Conservation (phyloP, 495 filamentous ascomycete genomes). For the Poronia punctata region DNA sequence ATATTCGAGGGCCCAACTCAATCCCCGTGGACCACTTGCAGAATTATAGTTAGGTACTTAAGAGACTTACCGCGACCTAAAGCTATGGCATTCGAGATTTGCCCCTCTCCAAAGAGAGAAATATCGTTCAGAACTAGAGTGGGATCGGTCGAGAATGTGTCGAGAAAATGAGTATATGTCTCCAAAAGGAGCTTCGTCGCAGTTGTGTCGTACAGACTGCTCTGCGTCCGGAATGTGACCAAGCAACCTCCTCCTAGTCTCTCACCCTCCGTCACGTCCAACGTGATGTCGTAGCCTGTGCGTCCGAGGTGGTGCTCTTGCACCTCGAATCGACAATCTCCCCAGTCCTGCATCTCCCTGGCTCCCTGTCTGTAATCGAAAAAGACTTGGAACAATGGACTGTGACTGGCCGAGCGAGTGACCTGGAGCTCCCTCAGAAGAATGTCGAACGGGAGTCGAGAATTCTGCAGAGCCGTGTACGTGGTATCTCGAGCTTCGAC, state of each 20-base stretch:
- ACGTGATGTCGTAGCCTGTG: constrained; percentile 3
- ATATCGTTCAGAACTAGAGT: not conserved
- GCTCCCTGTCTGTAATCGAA: constrained; percentile 12
- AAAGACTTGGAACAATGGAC: constrained; percentile 19
- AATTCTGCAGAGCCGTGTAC: constrained; percentile 17
- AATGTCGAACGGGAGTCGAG: constrained; percentile 24
- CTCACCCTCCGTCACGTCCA: constrained; percentile 1
- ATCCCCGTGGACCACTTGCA: too few species aligned
- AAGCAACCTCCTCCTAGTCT: not conserved
- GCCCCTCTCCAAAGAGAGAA: not conserved
- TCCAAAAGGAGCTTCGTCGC: constrained; percentile 6
- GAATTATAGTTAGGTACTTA: too few species aligned
- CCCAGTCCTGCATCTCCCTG: not conserved
- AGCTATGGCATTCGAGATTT: not conserved
- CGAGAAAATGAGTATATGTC: constrained; percentile 4
- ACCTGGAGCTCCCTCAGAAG: constrained; percentile 23
- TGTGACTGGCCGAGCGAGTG: constrained; percentile 2
- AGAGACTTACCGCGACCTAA: not conserved
- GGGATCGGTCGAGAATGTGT: not conserved
- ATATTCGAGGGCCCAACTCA: too few species aligned
- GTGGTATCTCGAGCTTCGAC: constrained; percentile 4
- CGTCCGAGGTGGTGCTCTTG: not conserved
- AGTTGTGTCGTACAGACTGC: constrained; percentile 10
- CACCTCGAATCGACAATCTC: constrained; percentile 2
- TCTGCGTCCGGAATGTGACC: constrained; percentile 10